Base-by-base conservation (phyloP, 2,329 filamentous ascomycete genomes). In the Thielaviopsis ethacetica region DNA sequence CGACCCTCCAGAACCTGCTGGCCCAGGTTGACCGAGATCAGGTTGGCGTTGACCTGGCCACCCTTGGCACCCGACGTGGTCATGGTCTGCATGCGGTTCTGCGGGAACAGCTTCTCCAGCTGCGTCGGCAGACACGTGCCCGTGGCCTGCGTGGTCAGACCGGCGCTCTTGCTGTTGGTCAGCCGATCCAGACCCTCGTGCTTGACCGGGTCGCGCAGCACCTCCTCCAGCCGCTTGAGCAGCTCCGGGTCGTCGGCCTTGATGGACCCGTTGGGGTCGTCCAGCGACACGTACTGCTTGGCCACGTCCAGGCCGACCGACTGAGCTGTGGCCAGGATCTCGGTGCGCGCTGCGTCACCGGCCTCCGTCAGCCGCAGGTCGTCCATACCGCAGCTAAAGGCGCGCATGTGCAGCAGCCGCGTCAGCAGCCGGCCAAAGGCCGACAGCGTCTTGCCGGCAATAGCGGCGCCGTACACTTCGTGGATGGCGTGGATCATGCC, bases 51-150 rank as follows among this genome's bases (percentile, higher is more conserved):
- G 71, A 98, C 93, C 66, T 81, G 76, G 58, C 82, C 86, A 68
- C 93, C 93, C 74, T 98, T 98, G 56, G 93, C 93, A 70, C 93
- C 93, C 59, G 93, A 96, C 15, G 85, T 86, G 22, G 93, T 98
- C 93, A 98, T 98, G 64, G 88, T 83, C 76, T 98, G 93, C 91
- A 98, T 98, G 72, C 97, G 91, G 68, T 98, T 98, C 68, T 85
- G 86, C 0, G 93, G 93, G 71, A 98, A 98, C 7, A 86, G 82
- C 72, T 97, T 98, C 66, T 88, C 83, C 27, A 98, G 80, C 50
- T 88, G 89, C 21, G 75, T 72, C 0, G 93, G 93, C 64, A 98
- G 78, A 71, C 90, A 95, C 1, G 81, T 80, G 53, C 77, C 77
- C 10, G 91, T 95, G 52, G 97, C 84, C 0, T 76, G 80, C 17